These are phyloP conservation scores for Rhododendron ferrugineum DNA, from an alignment of 148 eudicot genomes.

Conservation along the genomic window DNA sequence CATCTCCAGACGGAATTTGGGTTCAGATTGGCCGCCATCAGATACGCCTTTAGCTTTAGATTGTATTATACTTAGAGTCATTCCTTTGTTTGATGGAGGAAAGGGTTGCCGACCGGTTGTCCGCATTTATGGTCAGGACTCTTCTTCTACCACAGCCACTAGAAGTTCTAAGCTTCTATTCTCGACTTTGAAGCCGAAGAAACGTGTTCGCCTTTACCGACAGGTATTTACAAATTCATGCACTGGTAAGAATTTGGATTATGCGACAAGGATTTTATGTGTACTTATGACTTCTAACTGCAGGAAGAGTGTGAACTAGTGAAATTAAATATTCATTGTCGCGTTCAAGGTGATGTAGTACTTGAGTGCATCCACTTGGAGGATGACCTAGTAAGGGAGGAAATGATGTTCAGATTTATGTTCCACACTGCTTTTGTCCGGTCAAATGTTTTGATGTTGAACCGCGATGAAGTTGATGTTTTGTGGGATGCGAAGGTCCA, in stretches of 20 bases:
- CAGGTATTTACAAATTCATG: conserved; percentile 38
- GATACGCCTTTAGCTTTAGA: conserved; percentile 52
- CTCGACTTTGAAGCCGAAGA: conserved; percentile 51
- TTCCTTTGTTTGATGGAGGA: conserved; percentile 55
- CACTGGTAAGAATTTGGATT: neutral
- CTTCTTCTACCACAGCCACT: conserved; percentile 36
- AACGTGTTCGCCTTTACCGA: conserved; percentile 34
- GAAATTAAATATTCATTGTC: conserved; percentile 60
- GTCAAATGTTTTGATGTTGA: conserved; percentile 51
- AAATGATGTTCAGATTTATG: conserved; percentile 76
- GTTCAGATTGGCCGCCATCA: conserved; percentile 63
- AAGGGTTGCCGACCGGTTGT: conserved; percentile 60
- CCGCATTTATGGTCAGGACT: conserved; percentile 69
- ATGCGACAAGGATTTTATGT: neutral
- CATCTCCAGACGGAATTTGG: conserved; percentile 49
- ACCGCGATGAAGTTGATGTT: conserved; percentile 71
- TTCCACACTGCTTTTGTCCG: conserved; percentile 75
- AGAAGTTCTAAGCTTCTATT: conserved; percentile 57
- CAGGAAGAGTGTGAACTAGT: conserved; percentile 69
- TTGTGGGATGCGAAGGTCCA: conserved; percentile 69
- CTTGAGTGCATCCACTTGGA: conserved; percentile 70
- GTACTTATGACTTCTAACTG: conserved; percentile 26
- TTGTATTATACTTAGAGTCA: conserved; percentile 49
- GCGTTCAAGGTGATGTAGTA: conserved; percentile 80
- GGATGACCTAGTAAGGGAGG: conserved; percentile 49